Evolutionary conservation across 164 flowering plant species (phyloP).

Genomic region (Berberis thunbergii): DNA sequence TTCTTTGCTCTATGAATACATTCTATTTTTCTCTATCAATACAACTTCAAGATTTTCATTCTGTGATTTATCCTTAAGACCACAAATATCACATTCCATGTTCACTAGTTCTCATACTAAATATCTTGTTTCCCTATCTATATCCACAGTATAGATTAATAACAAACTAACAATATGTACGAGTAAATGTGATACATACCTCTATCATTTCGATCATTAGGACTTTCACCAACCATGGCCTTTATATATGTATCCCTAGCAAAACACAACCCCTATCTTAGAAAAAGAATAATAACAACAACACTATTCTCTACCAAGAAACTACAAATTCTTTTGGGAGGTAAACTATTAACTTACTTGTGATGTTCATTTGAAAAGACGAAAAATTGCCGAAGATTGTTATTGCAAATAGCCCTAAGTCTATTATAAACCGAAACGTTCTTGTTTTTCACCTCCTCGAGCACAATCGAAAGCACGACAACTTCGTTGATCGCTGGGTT

Average conservation of each 20-base stretch:
- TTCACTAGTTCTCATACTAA: no score
- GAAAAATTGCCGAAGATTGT: constrained; percentile 51
- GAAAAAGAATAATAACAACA: no score
- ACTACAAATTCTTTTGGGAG: no score
- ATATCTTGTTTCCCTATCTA: no score
- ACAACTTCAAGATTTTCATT: no score
- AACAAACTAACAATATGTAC: no score
- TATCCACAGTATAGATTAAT: no score
- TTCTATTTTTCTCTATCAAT: no score
- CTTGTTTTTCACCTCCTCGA: constrained; percentile 87
- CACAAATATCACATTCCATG: no score
- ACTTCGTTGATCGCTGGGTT: constrained; percentile 77
- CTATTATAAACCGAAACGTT: constrained; percentile 75
- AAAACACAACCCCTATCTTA: background rate
- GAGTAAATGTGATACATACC: constrained; percentile 26
- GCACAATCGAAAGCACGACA: constrained; percentile 70
- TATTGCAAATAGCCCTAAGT: constrained; percentile 66
- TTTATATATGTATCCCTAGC: constrained; percentile 82
- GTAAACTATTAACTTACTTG: constrained; percentile 37
- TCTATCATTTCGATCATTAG: constrained; percentile 98
- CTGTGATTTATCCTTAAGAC: no score
- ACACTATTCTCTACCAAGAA: no score
- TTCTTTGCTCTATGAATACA: no score
- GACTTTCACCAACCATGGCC: constrained; percentile 74
- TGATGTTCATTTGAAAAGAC: constrained; percentile 89